Evolutionary conservation across 1,284 basidiomycete species (phyloP).

Genomic region (Naganishia sp.): DNA sequence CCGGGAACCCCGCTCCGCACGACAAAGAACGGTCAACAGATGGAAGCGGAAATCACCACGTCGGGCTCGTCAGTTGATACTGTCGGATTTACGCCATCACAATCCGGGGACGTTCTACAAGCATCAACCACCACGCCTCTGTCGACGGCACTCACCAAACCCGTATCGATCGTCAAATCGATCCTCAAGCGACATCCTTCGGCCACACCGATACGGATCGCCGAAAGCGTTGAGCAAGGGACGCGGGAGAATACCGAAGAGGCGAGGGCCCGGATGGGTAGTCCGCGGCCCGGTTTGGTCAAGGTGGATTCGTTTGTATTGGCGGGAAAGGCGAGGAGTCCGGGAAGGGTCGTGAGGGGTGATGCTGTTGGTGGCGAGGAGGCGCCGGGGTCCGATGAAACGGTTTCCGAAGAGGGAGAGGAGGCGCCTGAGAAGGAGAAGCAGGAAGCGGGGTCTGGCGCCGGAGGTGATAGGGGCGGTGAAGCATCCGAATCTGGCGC

Average conservation of each 20-base stretch:
- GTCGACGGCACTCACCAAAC: conserved; percentile 1
- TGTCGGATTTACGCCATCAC: conserved; percentile 11
- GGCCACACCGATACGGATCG: conserved; percentile 41
- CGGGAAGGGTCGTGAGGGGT: not conserved
- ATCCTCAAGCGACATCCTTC: conserved; percentile 25
- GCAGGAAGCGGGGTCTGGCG: too few relatives aligned
- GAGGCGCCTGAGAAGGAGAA: too few relatives aligned
- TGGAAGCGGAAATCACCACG: not conserved
- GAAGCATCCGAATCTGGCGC: not conserved
- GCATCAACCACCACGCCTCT: conserved; percentile 13
- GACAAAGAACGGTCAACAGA: not conserved
- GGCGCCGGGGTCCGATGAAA: too few relatives aligned
- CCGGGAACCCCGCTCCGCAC: not conserved
- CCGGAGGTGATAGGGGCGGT: not conserved
- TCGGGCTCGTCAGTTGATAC: not conserved
- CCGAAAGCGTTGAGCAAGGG: conserved; percentile 48
- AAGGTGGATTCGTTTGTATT: conserved; percentile 44
- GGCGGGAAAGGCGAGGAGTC: not conserved
- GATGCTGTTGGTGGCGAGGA: too few relatives aligned
- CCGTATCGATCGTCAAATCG: conserved; percentile 12
- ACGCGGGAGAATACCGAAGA: conserved; percentile 51
- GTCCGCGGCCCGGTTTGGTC: conserved; percentile 39
- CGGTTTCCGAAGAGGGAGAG: too few relatives aligned
- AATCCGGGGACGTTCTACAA: conserved; percentile 7
- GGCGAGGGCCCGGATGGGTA: conserved; percentile 41